A percentile compares a stretch with the other conserved stretches of the same genome.
Conservation (phyloP, 1,139 yeast genomes). For the Sugiyamaella japonica region DNA sequence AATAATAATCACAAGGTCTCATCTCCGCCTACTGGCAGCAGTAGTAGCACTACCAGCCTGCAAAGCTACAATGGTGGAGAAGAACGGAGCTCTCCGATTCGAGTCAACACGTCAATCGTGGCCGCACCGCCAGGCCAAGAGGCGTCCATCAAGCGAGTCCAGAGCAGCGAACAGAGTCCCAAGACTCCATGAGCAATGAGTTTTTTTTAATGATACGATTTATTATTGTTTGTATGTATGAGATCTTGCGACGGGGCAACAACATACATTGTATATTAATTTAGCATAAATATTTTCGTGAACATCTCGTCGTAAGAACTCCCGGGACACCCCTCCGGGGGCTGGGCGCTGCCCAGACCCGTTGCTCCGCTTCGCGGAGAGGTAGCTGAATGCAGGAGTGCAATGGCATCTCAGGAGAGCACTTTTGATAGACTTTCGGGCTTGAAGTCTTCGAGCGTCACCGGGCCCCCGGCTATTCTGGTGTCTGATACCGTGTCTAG, state of each 20-base stretch:
- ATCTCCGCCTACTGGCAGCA: background rate
- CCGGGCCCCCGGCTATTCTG: slow-evolving; percentile 33
- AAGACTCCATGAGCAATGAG: slow-evolving; percentile 2
- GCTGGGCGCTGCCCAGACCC: too few species aligned
- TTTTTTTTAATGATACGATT: background rate
- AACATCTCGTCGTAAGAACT: background rate
- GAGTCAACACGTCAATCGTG: slow-evolving; percentile 5
- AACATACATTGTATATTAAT: too few species aligned
- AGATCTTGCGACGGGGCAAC: too few species aligned
- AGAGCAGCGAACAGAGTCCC: slow-evolving; percentile 8
- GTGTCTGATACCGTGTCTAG: slow-evolving; percentile 31
- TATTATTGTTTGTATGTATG: background rate
- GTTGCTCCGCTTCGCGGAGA: too few species aligned
- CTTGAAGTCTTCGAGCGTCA: slow-evolving; percentile 23
- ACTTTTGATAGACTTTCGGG: background rate
- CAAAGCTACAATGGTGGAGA: background rate
- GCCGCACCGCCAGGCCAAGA: slow-evolving; percentile 7
- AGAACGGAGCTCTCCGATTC: slow-evolving; percentile 1
- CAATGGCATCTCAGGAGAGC: too few species aligned
- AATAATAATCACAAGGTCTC: background rate
- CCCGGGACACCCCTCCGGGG: too few species aligned
- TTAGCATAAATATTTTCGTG: background rate
- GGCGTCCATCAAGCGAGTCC: slow-evolving; percentile 11
- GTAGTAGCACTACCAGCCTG: background rate
- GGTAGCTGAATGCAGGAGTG: too few species aligned